These are phyloP conservation scores for Neopestalotiopsis rosae DNA, from an alignment of 2,329 filamentous ascomycete genomes.

Conservation along the genomic window DNA sequence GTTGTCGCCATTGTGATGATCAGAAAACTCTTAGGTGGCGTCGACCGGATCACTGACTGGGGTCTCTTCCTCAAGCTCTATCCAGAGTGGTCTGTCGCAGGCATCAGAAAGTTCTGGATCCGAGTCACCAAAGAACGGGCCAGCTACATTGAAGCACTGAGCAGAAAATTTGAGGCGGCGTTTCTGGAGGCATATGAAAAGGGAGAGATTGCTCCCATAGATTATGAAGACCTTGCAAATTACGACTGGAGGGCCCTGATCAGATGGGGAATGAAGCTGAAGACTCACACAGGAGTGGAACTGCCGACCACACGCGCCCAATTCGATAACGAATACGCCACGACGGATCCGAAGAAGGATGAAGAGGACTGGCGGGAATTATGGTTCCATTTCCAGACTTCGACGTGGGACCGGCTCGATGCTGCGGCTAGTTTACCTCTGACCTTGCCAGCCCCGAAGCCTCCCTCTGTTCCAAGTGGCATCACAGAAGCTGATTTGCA, in stretches of 20 bases:
- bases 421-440: conserved; percentile 56
- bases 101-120: conserved; percentile 62
- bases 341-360: conserved; percentile 44
- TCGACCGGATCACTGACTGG: conserved; percentile 65
- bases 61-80: conserved; percentile 62
- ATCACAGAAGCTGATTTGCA: conserved; percentile 36
- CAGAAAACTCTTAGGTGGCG: conserved; percentile 63
- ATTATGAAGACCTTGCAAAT: conserved; percentile 65
- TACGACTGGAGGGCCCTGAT: conserved; percentile 75
- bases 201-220: conserved; percentile 63
- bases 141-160: conserved; percentile 60
- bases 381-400: conserved; percentile 60
- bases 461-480: not conserved
- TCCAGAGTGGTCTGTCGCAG: conserved; percentile 55
- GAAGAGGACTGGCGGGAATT: conserved; percentile 57
- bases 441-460: conserved; percentile 33
- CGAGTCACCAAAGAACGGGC: conserved; percentile 55
- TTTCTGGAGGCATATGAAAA: conserved; percentile 71
- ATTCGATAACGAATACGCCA: conserved; percentile 49
- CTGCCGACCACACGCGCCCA: conserved; percentile 53
- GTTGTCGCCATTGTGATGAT: conserved; percentile 64
- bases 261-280: conserved; percentile 66
- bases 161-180: conserved; percentile 66
- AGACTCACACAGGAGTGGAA: conserved; percentile 48
- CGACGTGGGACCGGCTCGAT: conserved; percentile 63